Percentiles rank a stretch among this genome's conserved stretches.
Conservation (phyloP, 495 filamentous ascomycete species). For the Penicillium atrosanguineum region DNA sequence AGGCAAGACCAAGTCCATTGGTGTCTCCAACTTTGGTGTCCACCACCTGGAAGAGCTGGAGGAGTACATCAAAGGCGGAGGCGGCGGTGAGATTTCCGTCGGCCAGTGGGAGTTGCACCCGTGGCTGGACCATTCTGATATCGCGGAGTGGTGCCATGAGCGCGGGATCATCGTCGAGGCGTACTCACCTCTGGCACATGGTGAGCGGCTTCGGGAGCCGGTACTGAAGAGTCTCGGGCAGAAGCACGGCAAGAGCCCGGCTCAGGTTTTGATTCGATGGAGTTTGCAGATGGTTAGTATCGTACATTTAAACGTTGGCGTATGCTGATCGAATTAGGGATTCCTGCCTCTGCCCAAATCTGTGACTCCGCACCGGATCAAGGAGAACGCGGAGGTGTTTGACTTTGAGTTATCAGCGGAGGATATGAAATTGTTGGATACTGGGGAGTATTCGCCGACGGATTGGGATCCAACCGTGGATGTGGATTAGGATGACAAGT, state of each 20-base stretch:
- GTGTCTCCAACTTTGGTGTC: constrained; percentile 56
- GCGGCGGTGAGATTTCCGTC: constrained; percentile 73
- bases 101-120: constrained; percentile 89
- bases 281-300: constrained; percentile 65
- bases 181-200: constrained; percentile 74
- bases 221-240: constrained; percentile 55
- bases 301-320: neutral
- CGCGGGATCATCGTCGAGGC: constrained; percentile 72
- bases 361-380: constrained; percentile 53
- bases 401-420: constrained; percentile 71
- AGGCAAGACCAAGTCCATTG: constrained; percentile 48
- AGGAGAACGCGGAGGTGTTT: constrained; percentile 73
- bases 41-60: constrained; percentile 64
- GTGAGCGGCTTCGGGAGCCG: constrained; percentile 59
- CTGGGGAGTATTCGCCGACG: constrained; percentile 56
- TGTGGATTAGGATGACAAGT: constrained; percentile 35
- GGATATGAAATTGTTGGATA: constrained; percentile 57
- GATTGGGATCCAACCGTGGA: constrained; percentile 62
- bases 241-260: constrained; percentile 70
- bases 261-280: constrained; percentile 83
- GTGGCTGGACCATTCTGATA: constrained; percentile 72
- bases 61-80: constrained; percentile 65
- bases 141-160: constrained; percentile 69
- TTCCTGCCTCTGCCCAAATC: constrained; percentile 65
- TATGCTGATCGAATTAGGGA: constrained; percentile 34